phyloP scores from a whole-genome alignment of 1,139 yeast species.

The Geotrichum klebahnii region DNA sequence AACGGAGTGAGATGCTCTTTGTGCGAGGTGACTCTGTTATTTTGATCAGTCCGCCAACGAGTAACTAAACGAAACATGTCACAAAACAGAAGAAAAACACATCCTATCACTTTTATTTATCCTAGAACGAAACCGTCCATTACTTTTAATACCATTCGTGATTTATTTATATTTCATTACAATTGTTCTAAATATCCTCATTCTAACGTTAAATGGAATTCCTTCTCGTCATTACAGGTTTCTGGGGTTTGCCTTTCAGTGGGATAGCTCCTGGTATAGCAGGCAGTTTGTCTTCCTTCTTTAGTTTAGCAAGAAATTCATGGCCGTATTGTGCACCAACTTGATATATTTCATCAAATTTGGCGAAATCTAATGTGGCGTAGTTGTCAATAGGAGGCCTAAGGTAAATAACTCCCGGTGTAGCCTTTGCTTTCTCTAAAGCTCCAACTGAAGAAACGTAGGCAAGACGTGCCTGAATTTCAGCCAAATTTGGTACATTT shows the following conservation, averaged over 20 bases:
- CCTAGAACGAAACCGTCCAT: constrained; percentile 7
- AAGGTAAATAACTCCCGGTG: constrained; percentile 83
- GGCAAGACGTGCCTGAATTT: constrained; percentile 86
- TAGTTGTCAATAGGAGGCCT: constrained; percentile 92
- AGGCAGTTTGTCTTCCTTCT: constrained; percentile 54
- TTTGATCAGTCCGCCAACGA: constrained; percentile 51
- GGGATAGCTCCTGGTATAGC: constrained; percentile 52
- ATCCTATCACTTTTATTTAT: constrained; percentile 8
- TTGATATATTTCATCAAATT: constrained; percentile 80
- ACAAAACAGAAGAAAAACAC: not conserved
- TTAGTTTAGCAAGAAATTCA: constrained; percentile 52
- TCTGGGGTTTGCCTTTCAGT: constrained; percentile 31
- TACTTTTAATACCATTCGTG: constrained; percentile 1
- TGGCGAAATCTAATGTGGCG: constrained; percentile 88
- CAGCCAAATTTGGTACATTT: constrained; percentile 94
- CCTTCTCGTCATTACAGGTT: constrained; percentile 39
- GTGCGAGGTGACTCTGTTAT: constrained; percentile 96
- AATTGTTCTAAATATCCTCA: not conserved
- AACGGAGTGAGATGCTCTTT: constrained; percentile 82
- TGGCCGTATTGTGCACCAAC: constrained; percentile 79
- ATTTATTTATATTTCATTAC: not conserved
- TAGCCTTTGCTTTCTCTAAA: constrained; percentile 74
- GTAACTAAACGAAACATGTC: constrained; percentile 7
- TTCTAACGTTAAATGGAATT: constrained; percentile 13
- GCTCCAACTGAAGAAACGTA: constrained; percentile 96